phyloP scores from a whole-genome alignment of 2,329 filamentous ascomycete species.

The Ceratocystis diversiconidia region DNA sequence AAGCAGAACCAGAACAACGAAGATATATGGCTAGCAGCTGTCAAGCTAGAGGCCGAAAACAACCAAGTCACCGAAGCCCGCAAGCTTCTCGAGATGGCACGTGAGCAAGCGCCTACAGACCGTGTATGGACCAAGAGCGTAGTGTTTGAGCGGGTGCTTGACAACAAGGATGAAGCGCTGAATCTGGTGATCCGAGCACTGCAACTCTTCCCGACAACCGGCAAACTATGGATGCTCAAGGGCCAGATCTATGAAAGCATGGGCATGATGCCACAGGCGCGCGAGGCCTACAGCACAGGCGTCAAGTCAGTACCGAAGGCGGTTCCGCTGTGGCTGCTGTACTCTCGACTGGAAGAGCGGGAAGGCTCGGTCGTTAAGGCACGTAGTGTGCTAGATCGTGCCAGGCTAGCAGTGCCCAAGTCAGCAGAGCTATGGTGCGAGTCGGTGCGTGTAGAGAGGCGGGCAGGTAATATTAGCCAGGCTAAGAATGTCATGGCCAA shows the following conservation, averaged over 20 bases:
- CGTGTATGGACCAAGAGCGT: slow-evolving; percentile 96
- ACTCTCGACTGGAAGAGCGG: slow-evolving; percentile 74
- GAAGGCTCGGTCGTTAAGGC: slow-evolving; percentile 77
- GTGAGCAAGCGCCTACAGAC: slow-evolving; percentile 82
- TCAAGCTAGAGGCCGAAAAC: slow-evolving; percentile 90
- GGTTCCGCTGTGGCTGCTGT: slow-evolving; percentile 78
- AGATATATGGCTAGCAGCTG: slow-evolving; percentile 92
- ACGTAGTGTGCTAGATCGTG: slow-evolving; percentile 82
- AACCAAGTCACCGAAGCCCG: slow-evolving; percentile 69
- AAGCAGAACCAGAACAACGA: slow-evolving; percentile 93
- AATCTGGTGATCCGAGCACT: slow-evolving; percentile 79
- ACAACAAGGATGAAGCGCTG: slow-evolving; percentile 64
- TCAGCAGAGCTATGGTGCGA: slow-evolving; percentile 79
- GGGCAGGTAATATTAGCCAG: slow-evolving; percentile 67
- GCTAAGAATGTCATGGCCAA: slow-evolving; percentile 88
- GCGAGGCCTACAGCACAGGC: slow-evolving; percentile 78
- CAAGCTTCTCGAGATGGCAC: slow-evolving; percentile 65
- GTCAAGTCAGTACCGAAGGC: slow-evolving; percentile 76
- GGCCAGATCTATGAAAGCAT: slow-evolving; percentile 89
- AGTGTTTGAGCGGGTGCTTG: slow-evolving; percentile 77
- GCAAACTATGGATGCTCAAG: slow-evolving; percentile 98
- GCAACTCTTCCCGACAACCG: slow-evolving; percentile 67
- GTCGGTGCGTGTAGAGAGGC: slow-evolving; percentile 81
- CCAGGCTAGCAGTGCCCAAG: slow-evolving; percentile 74
- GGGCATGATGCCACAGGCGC: slow-evolving; percentile 65